Base-by-base conservation (phyloP, 352 stramenopile species). In the Phytophthora brassicae region DNA sequence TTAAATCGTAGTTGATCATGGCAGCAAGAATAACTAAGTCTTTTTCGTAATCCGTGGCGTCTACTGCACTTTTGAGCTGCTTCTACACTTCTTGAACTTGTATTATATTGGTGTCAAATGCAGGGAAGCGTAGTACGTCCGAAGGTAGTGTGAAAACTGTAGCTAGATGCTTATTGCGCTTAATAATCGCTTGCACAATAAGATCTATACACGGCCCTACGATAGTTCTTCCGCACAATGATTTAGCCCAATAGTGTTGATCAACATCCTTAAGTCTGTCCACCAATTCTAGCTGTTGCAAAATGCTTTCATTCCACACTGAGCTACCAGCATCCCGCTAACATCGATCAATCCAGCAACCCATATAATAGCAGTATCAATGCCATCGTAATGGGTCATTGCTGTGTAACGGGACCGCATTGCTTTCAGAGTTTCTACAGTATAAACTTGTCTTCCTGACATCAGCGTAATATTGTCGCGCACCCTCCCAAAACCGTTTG, bases 351-450 rank as follows among this genome's bases (percentile, higher is more conserved):
- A n/a, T n/a, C 28, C 28, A 35, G 6, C 28, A 35, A 60, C 31
- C 29, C 41, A 60, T 29, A 45, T 46, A 8, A 53, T 28, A 23
- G 42, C 13, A 7, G 13, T 16, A 20, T 60, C 42, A 29, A 52
- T 52, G 16, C 31, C 33, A 22, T 60, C 14, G 35, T 46, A 52
- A 6, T 45, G 20, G 1, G 29, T 14, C 4, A 46, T 49, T 12
- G 42, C 22, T 13, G 53, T 47, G 23, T 54, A 33, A 39, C 52
- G 45, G 1, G 39, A 50, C n/a, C 51, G 39, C 51, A 59, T 59
- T 14, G 38, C 24, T 59, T 52, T 60, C n/a, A n/a, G n/a, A 19
- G 26, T 20, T 13, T 61, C 45, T 7, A 52, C 42, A 2, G 16
- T 29, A n/a, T n/a, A n/a, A n/a, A n/a, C n/a, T n/a, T n/a, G n/a